Percentiles rank a stretch among this genome's conserved stretches.
Evolutionary conservation across 306 rosid species (phyloP).

Genomic region (Lithocarpus polystachyus): DNA sequence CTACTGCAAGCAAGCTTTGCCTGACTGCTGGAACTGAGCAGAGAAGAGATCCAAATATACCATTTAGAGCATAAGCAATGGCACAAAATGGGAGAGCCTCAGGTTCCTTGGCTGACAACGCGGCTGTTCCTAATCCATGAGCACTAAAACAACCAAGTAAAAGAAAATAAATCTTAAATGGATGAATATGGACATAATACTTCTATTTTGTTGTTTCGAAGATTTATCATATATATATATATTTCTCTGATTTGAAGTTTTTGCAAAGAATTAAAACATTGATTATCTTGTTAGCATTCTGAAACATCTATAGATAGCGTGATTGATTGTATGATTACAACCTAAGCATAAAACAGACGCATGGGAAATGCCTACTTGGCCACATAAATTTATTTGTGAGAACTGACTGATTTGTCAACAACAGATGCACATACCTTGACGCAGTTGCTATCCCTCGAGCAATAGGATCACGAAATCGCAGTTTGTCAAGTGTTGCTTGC

Average conservation of each 20-base stretch:
- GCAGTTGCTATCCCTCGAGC: conserved; percentile 99
- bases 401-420: neutral
- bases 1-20: conserved; percentile 68
- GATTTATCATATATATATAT: neutral
- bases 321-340: neutral
- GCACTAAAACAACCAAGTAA: conserved; percentile 51
- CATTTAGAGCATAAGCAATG: conserved; percentile 86
- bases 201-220: neutral
- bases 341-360: too few species aligned
- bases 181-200: neutral
- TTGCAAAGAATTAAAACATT: neutral
- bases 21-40: conserved; percentile 84
- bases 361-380: too few species aligned
- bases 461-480: conserved; percentile 79
- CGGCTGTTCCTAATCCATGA: conserved; percentile 96
- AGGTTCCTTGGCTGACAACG: conserved; percentile 94
- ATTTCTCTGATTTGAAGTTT: neutral
- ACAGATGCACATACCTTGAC: conserved; percentile 59
- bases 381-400: neutral
- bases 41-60: conserved; percentile 82
- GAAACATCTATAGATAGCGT: neutral
- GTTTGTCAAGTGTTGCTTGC: conserved; percentile 75
- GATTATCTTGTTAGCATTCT: neutral
- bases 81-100: conserved; percentile 98
- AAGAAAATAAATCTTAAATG: neutral